Evolutionary conservation across 495 filamentous ascomycete genomes (phyloP).

Genomic region (Xylaria sp.): DNA sequence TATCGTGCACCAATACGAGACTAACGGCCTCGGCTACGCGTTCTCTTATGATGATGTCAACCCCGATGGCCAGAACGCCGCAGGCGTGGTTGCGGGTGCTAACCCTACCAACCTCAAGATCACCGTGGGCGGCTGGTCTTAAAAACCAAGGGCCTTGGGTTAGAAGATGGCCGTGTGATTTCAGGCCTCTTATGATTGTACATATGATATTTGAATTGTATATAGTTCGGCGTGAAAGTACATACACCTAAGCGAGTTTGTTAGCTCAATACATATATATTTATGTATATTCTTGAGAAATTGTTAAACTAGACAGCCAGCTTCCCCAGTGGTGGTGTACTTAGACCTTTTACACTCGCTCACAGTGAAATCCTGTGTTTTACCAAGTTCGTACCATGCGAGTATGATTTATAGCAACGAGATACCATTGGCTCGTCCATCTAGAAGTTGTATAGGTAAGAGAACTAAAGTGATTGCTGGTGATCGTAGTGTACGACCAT

Average conservation of each 20-base stretch:
- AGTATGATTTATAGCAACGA: background rate
- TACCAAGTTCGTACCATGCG: background rate
- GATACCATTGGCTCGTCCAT: background rate
- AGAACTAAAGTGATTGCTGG: background rate
- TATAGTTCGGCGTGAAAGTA: conserved; percentile 18
- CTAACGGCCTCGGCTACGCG: conserved; percentile 52
- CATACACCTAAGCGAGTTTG: background rate
- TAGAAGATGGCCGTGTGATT: background rate
- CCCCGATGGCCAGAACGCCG: conserved; percentile 44
- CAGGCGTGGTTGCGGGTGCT: conserved; percentile 44
- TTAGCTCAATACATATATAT: background rate
- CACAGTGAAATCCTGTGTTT: too few species aligned
- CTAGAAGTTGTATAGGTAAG: background rate
- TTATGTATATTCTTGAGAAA: background rate
- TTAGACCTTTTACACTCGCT: too few species aligned
- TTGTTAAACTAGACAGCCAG: too few species aligned
- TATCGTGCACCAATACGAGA: conserved; percentile 52
- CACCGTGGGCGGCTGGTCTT: conserved; percentile 40
- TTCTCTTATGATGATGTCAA: conserved; percentile 60
- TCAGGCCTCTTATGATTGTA: background rate
- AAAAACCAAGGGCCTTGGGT: background rate
- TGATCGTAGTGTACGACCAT: background rate
- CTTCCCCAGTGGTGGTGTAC: too few species aligned
- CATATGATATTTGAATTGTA: conserved; percentile 9
- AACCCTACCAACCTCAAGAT: conserved; percentile 38